phyloP scores from a whole-genome alignment of 768 basidiomycete species.

The Russula abietina region DNA sequence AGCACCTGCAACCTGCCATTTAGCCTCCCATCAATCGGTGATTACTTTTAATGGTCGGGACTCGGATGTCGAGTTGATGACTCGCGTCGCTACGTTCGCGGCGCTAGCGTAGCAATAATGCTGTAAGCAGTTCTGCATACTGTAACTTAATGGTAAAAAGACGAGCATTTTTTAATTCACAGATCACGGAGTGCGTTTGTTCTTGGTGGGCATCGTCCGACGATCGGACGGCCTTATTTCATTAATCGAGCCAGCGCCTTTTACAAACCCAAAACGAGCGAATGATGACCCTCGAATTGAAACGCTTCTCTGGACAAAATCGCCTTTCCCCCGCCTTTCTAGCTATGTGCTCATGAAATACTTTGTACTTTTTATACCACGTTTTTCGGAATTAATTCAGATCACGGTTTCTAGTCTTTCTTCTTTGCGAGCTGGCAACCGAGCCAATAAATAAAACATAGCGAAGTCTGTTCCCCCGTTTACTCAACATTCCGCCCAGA shows the following conservation, averaged over 20 bases:
- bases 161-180: too few species aligned
- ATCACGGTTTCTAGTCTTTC: not conserved
- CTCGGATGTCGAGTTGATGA: too few species aligned
- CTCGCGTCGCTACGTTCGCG: too few species aligned
- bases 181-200: too few species aligned
- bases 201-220: not conserved
- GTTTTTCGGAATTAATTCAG: not conserved
- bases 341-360: not conserved
- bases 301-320: not conserved
- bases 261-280: not conserved
- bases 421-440: not conserved
- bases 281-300: not conserved
- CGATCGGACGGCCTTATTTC: not conserved
- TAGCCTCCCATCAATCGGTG: too few species aligned
- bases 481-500: not conserved
- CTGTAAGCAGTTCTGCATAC: too few species aligned
- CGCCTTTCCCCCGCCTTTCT: not conserved
- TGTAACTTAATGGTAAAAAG: too few species aligned
- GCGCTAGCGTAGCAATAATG: not conserved
- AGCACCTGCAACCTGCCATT: too few species aligned
- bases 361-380: not conserved
- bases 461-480: not conserved
- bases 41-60: too few species aligned
- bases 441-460: not conserved
- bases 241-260: not conserved